A percentile compares a stretch with the other conserved stretches of the same genome.
Conservation (phyloP, 495 filamentous ascomycete species). For the Tricharina praecox region DNA sequence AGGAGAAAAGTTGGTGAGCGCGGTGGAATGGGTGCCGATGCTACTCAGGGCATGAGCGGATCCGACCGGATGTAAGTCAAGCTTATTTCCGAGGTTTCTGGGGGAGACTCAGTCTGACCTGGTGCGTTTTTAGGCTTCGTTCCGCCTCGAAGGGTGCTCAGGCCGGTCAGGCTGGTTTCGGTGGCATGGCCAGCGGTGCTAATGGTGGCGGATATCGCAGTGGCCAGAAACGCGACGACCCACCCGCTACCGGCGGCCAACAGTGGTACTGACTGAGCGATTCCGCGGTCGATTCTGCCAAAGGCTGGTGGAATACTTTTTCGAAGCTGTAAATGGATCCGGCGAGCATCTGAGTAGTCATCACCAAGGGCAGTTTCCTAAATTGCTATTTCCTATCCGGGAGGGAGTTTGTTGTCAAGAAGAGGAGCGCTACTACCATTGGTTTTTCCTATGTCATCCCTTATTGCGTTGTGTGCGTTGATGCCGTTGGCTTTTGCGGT, state of each 20-base stretch:
- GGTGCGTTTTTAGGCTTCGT: conserved; percentile 76
- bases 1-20: conserved; percentile 73
- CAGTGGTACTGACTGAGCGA: conserved; percentile 41
- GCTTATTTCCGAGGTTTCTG: conserved; percentile 30
- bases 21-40: conserved; percentile 42
- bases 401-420: conserved; percentile 7
- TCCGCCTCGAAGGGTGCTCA: conserved; percentile 78
- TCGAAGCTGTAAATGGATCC: conserved; percentile 9
- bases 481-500: neutral
- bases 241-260: conserved; percentile 35
- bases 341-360: conserved; percentile 7
- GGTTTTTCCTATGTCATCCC: conserved; percentile 3
- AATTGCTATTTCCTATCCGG: conserved; percentile 9
- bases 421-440: conserved; percentile 1
- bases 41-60: conserved; percentile 73
- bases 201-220: conserved; percentile 52
- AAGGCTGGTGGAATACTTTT: neutral
- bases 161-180: conserved; percentile 29
- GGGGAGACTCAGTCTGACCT: no score
- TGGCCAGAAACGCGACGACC: conserved; percentile 46
- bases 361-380: conserved; percentile 6
- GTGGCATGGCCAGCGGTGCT: conserved; percentile 46
- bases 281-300: conserved; percentile 9
- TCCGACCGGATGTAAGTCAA: conserved; percentile 99
- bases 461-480: neutral